These are phyloP conservation scores for Mikania micrantha DNA, from an alignment of 129 eudicot species.

Conservation along the genomic window DNA sequence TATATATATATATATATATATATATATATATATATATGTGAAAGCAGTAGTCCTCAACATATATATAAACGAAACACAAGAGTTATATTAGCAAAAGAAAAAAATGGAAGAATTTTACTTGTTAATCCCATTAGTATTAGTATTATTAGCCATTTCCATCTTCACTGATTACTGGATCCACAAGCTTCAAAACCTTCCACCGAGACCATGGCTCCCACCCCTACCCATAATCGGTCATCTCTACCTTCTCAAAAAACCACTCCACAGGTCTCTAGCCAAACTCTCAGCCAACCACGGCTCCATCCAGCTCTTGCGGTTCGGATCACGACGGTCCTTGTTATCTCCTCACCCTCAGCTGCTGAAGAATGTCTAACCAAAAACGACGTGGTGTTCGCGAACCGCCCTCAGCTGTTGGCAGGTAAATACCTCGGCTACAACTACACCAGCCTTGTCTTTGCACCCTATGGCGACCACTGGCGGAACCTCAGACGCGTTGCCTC, in stretches of 20 bases:
- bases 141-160: slow-evolving; percentile 4
- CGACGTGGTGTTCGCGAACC: slow-evolving; percentile 55
- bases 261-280: slow-evolving; percentile 33
- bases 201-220: slow-evolving; percentile 31
- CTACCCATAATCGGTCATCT: slow-evolving; percentile 30
- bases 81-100: no score
- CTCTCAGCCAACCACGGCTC: slow-evolving; percentile 45
- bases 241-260: slow-evolving; percentile 27
- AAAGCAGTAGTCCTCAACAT: no score
- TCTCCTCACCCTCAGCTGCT: slow-evolving; percentile 56
- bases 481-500: slow-evolving; percentile 42
- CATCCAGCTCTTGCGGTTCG: slow-evolving; percentile 41
- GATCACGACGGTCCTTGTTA: slow-evolving; percentile 48
- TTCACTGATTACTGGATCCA: slow-evolving; percentile 3
- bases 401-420: slow-evolving; percentile 36
- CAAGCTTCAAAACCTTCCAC: slow-evolving; percentile 26
- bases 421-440: slow-evolving; percentile 54
- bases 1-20: no score
- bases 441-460: slow-evolving; percentile 43
- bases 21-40: no score
- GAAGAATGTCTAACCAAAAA: slow-evolving; percentile 66
- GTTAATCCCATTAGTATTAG: background rate
- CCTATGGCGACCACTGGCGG: slow-evolving; percentile 68
- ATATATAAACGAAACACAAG: no score
- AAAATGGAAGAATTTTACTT: slow-evolving; percentile 10